Conservation (phyloP, 441 rosid genomes). For the Raphanus hybrid region DNA sequence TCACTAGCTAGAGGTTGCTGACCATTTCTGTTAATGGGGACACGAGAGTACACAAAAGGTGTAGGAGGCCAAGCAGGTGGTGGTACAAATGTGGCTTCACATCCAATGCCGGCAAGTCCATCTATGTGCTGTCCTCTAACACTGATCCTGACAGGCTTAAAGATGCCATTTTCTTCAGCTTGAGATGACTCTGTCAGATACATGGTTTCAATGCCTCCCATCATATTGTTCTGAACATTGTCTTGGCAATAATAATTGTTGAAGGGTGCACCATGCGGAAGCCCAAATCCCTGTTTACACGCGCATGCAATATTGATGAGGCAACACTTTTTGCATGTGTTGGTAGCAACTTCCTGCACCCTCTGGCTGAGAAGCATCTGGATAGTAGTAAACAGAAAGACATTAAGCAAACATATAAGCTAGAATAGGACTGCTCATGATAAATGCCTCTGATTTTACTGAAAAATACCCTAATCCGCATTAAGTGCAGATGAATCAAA, state of each 20-base stretch:
- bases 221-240: constrained; percentile 60
- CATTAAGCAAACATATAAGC: constrained; percentile 19
- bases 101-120: constrained; percentile 98
- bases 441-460: not conserved
- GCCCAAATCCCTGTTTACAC: constrained; percentile 82
- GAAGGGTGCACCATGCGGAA: constrained; percentile 59
- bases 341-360: constrained; percentile 87
- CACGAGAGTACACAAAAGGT: constrained; percentile 90
- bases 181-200: constrained; percentile 77
- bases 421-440: constrained; percentile 20
- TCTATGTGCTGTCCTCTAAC: constrained; percentile 83
- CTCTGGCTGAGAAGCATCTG: constrained; percentile 94
- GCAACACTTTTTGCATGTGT: constrained; percentile 92
- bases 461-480: not conserved
- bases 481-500: constrained; percentile 4
- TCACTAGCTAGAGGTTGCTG: constrained; percentile 85
- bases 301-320: constrained; percentile 71
- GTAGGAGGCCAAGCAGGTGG: constrained; percentile 88
- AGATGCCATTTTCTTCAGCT: constrained; percentile 72
- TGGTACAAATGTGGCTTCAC: constrained; percentile 83
- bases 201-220: constrained; percentile 64
- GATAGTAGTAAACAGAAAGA: constrained; percentile 39
- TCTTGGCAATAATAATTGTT: constrained; percentile 77
- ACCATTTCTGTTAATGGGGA: constrained; percentile 81
- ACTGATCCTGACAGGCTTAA: constrained; percentile 88